Evolutionary conservation across 352 stramenopile species (phyloP).

Genomic region (Albugo laibachii): DNA sequence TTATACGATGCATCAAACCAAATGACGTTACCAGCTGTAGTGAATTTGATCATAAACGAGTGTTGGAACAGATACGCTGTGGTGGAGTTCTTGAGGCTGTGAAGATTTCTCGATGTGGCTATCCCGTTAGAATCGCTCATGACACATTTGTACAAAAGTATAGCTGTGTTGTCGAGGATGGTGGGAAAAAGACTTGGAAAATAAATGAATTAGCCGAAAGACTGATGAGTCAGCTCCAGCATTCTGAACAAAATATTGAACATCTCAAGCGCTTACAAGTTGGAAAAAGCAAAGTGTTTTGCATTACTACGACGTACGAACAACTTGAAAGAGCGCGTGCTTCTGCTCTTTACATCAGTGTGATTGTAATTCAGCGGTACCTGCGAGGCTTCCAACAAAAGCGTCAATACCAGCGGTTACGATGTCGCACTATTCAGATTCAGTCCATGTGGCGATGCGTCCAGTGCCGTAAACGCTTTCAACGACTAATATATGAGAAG

Average conservation of each 20-base stretch:
- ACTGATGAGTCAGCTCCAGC: conserved; percentile 20
- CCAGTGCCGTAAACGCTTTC: conserved; percentile 23
- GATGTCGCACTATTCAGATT: conserved; percentile 23
- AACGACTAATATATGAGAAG: conserved; percentile 14
- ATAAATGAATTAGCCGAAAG: neutral
- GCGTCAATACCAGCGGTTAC: conserved; percentile 22
- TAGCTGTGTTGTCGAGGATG: conserved; percentile 26
- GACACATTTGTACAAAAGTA: conserved; percentile 81
- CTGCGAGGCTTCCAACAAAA: conserved; percentile 38
- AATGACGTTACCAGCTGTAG: conserved; percentile 47
- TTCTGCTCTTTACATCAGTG: conserved; percentile 44
- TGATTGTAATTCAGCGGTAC: conserved; percentile 56
- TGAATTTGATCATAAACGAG: conserved; percentile 36
- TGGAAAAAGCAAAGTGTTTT: conserved; percentile 72
- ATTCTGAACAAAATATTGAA: conserved; percentile 25
- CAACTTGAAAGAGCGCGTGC: conserved; percentile 33
- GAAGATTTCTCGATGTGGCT: conserved; percentile 75
- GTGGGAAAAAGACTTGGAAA: neutral
- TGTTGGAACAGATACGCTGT: conserved; percentile 72
- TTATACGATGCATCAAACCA: conserved; percentile 81
- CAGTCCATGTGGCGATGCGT: conserved; percentile 31
- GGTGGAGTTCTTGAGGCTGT: conserved; percentile 77
- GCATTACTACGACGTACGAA: conserved; percentile 40
- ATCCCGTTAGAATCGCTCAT: conserved; percentile 91
- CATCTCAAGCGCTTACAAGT: conserved; percentile 37